Percentiles rank a stretch among this genome's conserved stretches.
Evolutionary conservation across 1,284 basidiomycete genomes (phyloP).

Genomic region (Leccinum variabile): DNA sequence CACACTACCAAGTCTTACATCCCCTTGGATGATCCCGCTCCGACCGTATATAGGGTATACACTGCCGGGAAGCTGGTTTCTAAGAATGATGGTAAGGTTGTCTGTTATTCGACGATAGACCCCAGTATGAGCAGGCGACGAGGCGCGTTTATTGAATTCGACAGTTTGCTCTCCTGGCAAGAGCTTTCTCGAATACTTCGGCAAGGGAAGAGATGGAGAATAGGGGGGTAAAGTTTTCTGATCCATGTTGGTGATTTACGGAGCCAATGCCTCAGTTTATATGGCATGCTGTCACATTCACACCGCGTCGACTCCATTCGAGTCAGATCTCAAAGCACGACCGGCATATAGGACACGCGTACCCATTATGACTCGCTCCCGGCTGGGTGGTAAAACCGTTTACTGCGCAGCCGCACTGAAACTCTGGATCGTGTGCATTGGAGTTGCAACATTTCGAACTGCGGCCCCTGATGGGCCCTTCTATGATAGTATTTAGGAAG

Average conservation of each 20-base stretch:
- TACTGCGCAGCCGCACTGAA: not conserved
- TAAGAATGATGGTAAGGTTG: conserved; percentile 26
- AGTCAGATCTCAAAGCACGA: conserved; percentile 4
- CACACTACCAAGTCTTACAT: conserved; percentile 20
- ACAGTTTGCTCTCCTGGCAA: conserved; percentile 31
- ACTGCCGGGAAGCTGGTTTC: conserved; percentile 24
- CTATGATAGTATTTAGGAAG: not conserved
- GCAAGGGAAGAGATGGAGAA: conserved; percentile 26
- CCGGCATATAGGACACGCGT: not conserved
- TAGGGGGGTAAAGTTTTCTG: conserved; percentile 22
- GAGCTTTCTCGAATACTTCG: conserved; percentile 27
- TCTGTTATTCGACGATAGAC: conserved; percentile 37
- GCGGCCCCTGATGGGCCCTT: not conserved
- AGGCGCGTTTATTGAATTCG: conserved; percentile 13
- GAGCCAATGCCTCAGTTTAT: not conserved
- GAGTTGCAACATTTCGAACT: not conserved
- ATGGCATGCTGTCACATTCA: not conserved
- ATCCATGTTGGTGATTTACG: conserved; percentile 13
- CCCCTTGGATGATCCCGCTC: conserved; percentile 25
- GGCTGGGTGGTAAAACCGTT: not conserved
- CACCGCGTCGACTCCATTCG: not conserved
- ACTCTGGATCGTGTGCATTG: not conserved
- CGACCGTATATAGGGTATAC: conserved; percentile 27
- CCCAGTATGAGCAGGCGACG: conserved; percentile 13
- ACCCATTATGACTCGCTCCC: not conserved